Conservation (phyloP, 1,139 yeast genomes). For the Lodderomyces jiufengensis region DNA sequence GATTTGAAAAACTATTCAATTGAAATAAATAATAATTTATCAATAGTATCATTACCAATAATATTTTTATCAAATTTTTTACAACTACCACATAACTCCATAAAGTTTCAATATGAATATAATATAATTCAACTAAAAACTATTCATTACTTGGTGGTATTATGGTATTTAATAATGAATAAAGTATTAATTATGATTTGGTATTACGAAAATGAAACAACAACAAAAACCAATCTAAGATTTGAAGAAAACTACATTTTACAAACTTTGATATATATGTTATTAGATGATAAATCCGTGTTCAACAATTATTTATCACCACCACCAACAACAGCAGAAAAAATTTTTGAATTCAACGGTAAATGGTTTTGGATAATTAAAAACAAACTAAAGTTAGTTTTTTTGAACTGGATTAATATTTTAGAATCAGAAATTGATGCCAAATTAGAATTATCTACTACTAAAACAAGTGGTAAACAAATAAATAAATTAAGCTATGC, state of each 20-base stretch:
- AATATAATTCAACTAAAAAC: conserved; percentile 16
- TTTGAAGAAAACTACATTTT: conserved; percentile 26
- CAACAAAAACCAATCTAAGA: not conserved
- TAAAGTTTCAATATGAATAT: conserved; percentile 16
- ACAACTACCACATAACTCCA: conserved; percentile 10
- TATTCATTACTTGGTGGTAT: conserved; percentile 26
- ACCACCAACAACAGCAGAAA: not conserved
- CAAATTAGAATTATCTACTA: no score
- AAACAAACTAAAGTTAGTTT: conserved; percentile 23
- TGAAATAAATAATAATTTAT: conserved; percentile 40
- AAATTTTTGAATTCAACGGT: conserved; percentile 20
- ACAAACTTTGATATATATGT: conserved; percentile 26
- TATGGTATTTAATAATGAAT: conserved; percentile 39
- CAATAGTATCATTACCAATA: conserved; percentile 44
- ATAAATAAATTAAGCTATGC: no score
- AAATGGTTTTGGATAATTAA: conserved; percentile 28
- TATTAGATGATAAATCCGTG: conserved; percentile 15
- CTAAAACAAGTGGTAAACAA: no score
- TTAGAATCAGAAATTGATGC: conserved; percentile 10
- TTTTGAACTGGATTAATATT: conserved; percentile 25
- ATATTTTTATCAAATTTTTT: conserved; percentile 23
- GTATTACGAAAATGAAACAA: conserved; percentile 13
- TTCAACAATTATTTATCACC: conserved; percentile 3
- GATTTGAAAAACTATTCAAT: conserved; percentile 18
- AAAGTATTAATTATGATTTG: conserved; percentile 27